Evolutionary conservation across 1,139 yeast species (phyloP), one percentile per base, ranked within the genome.

Genomic region (Saccharomycopsis phalli): DNA sequence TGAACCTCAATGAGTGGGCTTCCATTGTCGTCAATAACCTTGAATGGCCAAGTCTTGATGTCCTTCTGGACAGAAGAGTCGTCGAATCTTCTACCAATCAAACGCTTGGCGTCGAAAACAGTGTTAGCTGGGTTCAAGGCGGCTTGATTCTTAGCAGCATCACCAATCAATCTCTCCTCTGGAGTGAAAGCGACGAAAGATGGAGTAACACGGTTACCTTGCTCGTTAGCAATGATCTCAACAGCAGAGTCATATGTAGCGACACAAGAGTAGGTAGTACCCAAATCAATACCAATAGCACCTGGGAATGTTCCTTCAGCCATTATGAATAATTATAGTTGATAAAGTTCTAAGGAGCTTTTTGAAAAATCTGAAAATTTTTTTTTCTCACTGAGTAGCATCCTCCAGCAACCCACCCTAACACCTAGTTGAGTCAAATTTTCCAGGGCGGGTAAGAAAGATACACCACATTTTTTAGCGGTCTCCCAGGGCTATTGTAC

Each of bases 251-350:
- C 81, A 71, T 84, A 74, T 66, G 93, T 71, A 61, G 96, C 96
- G 57, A 87, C 97, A 81, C 96, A 87, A 53, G 96, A 87, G 83
- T 88, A 84, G 57, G 95, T 84, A 61, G 96, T 87, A 79, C 97
- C 97, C 72, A 83, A 80, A 81, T 86, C 95, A 86, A 88, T 88
- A 79, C 98, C 97, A 74, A 88, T 87, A 74, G 97, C 97, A 80
- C 95, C 95, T 80, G 88, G 94, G 83, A 83, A 88, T 75, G 88
- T 94, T 82, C 95, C 95, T 80, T 88, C 96, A 80, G 88, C 84
- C 88, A 81, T 81, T 66, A 66, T 74, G 47, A 47, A 49, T 50
- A 47, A 49, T 50, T 47, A 46, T 50, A 48, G 42, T 49, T 26
- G 18, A 18, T 35, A 21, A 7, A 30, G 4, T 14, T 10, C 22